Base-by-base conservation (phyloP, 352 stramenopile genomes). In the Blastocystis sp. region DNA sequence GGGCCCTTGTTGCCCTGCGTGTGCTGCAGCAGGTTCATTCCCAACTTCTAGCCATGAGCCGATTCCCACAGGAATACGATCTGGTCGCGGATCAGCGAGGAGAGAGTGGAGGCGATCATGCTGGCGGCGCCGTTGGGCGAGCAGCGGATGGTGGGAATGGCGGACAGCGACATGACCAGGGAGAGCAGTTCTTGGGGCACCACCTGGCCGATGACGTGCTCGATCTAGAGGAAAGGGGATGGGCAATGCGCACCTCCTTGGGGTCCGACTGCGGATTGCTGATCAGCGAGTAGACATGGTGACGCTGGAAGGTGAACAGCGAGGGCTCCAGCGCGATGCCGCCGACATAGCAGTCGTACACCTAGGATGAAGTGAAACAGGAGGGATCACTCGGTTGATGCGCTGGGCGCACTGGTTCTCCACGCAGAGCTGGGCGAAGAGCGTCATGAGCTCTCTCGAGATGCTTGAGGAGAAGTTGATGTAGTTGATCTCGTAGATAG, bases 331-430 rank as follows among this genome's bases (percentile, higher is more conserved):
- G 90, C 54, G 95, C 96, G 17, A 98, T 94, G 89, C 98, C 98
- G 90, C 98, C 97, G 21, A 97, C 93, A 91, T 98, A 97, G 91
- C 98, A 94, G 91, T 99, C 96, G 89, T 95, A 97, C 11, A 99
- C 93, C 89, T 96, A 96, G 63, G 94, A 45, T 57, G 54, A 38
- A 82, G 48, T 7, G 34, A 68, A 24, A 9, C n/a, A 70, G 28
- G 9, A 24, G n/a, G 1, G 10, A 6, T 0, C 0, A 82, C 61
- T 40, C 64, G 48, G 45, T 54, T 68, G 45, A 88, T 88, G 19
- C 68, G 64, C n/a, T 79, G 64, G 14, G 64, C 65, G 48, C 78
- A 79, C 21, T 76, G 42, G 57, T 88, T 77, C 45, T 88, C 78
- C 28, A 88, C 78, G 61, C 78, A 78, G 24, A 88, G 54, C 45